Conservation (phyloP, 371 early-diverging fungal species). For the Lichtheimia hyalospora region DNA sequence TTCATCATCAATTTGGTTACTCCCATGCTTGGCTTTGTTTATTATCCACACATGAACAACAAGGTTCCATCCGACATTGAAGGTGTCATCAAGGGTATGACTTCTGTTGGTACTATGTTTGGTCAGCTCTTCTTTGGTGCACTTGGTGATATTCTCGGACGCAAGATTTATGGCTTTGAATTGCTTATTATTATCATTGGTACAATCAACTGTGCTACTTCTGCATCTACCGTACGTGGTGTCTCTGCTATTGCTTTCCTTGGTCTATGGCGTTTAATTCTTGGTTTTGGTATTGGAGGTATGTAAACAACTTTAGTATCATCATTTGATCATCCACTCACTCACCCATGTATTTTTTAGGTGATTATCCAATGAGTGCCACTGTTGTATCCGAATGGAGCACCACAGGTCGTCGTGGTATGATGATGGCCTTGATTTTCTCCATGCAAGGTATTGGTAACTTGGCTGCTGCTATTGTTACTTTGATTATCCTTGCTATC, state of each 20-base stretch:
- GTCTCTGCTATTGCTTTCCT: conserved; percentile 72
- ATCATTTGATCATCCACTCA: too few species aligned
- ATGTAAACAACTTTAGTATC: background rate
- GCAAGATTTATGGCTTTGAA: conserved; percentile 86
- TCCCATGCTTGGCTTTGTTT: conserved; percentile 81
- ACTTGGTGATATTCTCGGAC: conserved; percentile 82
- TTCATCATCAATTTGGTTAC: conserved; percentile 83
- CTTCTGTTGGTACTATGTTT: conserved; percentile 79
- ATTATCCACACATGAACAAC: conserved; percentile 54
- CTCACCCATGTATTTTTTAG: conserved; percentile 3
- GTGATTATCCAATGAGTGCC: conserved; percentile 85
- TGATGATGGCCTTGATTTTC: conserved; percentile 79
- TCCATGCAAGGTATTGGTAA: conserved; percentile 94
- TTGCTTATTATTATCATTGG: conserved; percentile 77
- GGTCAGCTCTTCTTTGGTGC: conserved; percentile 87
- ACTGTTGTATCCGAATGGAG: conserved; percentile 89
- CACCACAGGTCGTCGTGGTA: conserved; percentile 64
- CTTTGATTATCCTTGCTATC: conserved; percentile 65
- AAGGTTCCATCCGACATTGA: conserved; percentile 66
- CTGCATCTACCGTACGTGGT: conserved; percentile 67
- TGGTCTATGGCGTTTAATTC: conserved; percentile 78
- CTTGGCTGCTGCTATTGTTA: conserved; percentile 74
- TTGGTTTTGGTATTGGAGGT: conserved; percentile 85
- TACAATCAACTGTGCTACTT: conserved; percentile 80
- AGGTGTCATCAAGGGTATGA: conserved; percentile 78